A percentile compares a stretch with the other conserved stretches of the same genome.
Evolutionary conservation across 2,329 filamentous ascomycete species (phyloP).

Genomic region (Apiospora kogelbergensis): DNA sequence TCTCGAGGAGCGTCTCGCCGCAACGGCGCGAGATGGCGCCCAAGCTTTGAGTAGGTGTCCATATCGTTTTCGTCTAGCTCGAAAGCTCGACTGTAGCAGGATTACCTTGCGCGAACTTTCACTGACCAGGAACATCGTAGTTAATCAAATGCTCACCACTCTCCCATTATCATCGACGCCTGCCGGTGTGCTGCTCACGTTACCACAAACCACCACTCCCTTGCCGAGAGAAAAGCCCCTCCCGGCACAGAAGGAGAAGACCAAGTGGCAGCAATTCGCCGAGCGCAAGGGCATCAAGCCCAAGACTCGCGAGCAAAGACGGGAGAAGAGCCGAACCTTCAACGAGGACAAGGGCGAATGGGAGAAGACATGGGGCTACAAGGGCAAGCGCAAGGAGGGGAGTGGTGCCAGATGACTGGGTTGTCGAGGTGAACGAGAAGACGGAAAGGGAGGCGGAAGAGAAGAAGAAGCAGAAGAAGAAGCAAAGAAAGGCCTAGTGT

Average conservation of each 20-base stretch:
- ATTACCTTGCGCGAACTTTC: not conserved
- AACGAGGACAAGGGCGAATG: conserved; percentile 85
- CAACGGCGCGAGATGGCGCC: conserved; percentile 81
- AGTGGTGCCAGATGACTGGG: conserved; percentile 70
- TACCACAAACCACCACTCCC: conserved; percentile 68
- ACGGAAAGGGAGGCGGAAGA: conserved; percentile 56
- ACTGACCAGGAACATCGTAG: not conserved
- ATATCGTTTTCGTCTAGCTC: not conserved
- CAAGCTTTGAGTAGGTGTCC: conserved; percentile 61
- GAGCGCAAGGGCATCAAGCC: conserved; percentile 95
- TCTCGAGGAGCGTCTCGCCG: conserved; percentile 68
- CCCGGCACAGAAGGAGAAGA: conserved; percentile 76
- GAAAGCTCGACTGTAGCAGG: conserved; percentile 25
- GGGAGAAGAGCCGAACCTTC: conserved; percentile 72
- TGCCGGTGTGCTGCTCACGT: conserved; percentile 73
- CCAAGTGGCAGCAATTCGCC: conserved; percentile 95
- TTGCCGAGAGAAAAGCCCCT: conserved; percentile 92
- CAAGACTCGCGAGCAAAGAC: conserved; percentile 75
- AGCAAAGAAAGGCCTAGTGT: conserved; percentile 12
- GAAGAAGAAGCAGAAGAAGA: conserved; percentile 34
- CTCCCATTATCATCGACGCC: conserved; percentile 73
- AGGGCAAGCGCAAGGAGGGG: conserved; percentile 84
- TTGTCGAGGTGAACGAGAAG: conserved; percentile 82
- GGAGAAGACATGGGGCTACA: conserved; percentile 94
- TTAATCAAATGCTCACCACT: conserved; percentile 92